Evolutionary conservation across 2,329 filamentous ascomycete species (phyloP), one percentile per base, ranked within the genome.

Genomic region (Herpotrichia juniperi): DNA sequence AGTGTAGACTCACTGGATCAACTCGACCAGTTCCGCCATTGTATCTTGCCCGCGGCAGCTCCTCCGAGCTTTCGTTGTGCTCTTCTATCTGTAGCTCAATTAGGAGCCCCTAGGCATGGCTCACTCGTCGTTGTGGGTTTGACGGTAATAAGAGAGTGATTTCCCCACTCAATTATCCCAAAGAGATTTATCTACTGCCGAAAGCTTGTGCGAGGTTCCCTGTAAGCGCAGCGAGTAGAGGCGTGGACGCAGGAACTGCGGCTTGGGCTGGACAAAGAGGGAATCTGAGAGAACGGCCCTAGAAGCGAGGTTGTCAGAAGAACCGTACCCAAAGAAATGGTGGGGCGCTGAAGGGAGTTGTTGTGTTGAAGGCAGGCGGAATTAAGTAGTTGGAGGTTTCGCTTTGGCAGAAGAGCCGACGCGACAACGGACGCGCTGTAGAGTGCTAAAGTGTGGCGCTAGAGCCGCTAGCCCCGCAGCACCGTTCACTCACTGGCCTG

Each of bases 1-100:
- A 30, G 34, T 32, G 24, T 7, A 42, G 17, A 63, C 69, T 65
- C 63, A 72, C 69, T 67, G 65, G 39, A 73, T 68, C 57, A 60
- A 64, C 50, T 69, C 67, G 19, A 72, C 52, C 25, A 72, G 63
- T 31, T 72, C 66, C 45, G 68, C 67, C 69, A 72, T 71, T 34
- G 31, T 63, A 46, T 54, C 50, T 19, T 56, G 45, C 55, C 54
- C 44, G 11, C 37, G 24, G 32, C 32, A 21, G 16, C 40, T 16
- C 30, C 30, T 11, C 3, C 16, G 35, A 31, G 40, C 45, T 25
- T 42, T 46, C 21, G 34, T 40, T 30, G 42, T 31, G 37, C 50
- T 48, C 52, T 26, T 46, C 25, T 43, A 19, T 31, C 12, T 25
- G 40, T 19, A 43, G 25, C 43, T 44, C 43, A 48, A 51, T 42